Conservation (phyloP, 1,284 basidiomycete species). For the Tranzscheliella williamsii region DNA sequence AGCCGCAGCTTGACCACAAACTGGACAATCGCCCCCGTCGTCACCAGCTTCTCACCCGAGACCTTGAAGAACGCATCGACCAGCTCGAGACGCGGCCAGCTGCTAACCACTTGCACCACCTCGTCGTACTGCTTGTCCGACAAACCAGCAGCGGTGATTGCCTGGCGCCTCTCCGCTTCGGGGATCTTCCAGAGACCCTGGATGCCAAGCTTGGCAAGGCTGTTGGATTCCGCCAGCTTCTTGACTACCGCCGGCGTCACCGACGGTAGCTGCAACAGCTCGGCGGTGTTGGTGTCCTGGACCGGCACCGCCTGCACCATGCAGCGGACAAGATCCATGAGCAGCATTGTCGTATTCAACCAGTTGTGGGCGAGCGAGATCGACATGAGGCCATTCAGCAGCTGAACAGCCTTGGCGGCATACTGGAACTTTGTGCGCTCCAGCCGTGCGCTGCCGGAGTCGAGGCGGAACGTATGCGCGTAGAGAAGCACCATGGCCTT, state of each 20-base stretch:
- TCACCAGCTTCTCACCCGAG: slow-evolving; percentile 84
- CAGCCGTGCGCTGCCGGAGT: slow-evolving; percentile 29
- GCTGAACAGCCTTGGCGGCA: slow-evolving; percentile 51
- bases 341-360: slow-evolving; percentile 77
- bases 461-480: slow-evolving; percentile 76
- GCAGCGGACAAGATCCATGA: slow-evolving; percentile 82
- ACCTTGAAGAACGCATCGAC: slow-evolving; percentile 80
- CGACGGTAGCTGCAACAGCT: slow-evolving; percentile 56
- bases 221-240: slow-evolving; percentile 24
- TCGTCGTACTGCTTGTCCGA: slow-evolving; percentile 64
- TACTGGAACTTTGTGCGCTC: slow-evolving; percentile 37
- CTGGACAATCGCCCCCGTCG: slow-evolving; percentile 85
- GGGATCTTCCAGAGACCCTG: slow-evolving; percentile 58
- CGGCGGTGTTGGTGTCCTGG: slow-evolving; percentile 28
- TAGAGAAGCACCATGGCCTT: slow-evolving; percentile 69
- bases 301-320: slow-evolving; percentile 77
- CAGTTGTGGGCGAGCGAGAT: slow-evolving; percentile 86
- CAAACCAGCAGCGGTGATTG: slow-evolving; percentile 32
- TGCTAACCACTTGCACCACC: slow-evolving; percentile 71
- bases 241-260: slow-evolving; percentile 35
- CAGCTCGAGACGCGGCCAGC: slow-evolving; percentile 80
- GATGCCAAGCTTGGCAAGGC: slow-evolving; percentile 40
- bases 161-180: slow-evolving; percentile 63
- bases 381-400: slow-evolving; percentile 80
- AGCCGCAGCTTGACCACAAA: slow-evolving; percentile 81